Base-by-base conservation (phyloP, 257 asterid genomes). In the Primulina eburnea region DNA sequence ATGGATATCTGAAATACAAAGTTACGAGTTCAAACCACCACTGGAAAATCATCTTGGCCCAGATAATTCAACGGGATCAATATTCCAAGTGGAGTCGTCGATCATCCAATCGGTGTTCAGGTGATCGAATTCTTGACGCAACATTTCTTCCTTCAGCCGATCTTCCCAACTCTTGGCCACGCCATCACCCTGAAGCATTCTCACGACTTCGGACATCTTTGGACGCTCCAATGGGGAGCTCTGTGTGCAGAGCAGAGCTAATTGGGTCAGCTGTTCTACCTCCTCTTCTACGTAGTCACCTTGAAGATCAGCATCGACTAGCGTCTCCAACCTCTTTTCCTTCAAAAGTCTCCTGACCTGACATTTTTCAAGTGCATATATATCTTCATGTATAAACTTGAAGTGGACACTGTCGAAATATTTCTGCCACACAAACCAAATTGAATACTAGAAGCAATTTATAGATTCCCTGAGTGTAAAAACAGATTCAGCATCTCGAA, bases 131-230 rank as follows among this genome's bases (percentile, higher is more conserved):
- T 89, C 92, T 59, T 84, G 96, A 4, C 95, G 78, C 86, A 84
- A 83, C 85, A 89, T 79, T 74, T 91, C 97, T 61, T 87, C 95
- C 82, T 86, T 86, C 78, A 89, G 96, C 97, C 97, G 89, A 67
- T 91, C 97, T 58, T 91, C 97, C 97, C 97, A 91, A 75, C 92
- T 84, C 92, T 91, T 95, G 0, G 95, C 95, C 76, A 91, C 78
- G n/a, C 97, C 96, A 59, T 91, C 97, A 5, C 97, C 97, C 81
- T 91, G 90, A 6, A 88, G 91, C 96, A 92, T 92, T 70, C 96
- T 80, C 35, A 92, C 96, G 0, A 92, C 96, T 29, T 88, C 96
- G 0, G 97, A 90, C 98, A 92, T 92, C 73, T 90, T 92, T 50
- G 97, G 98, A 30, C 98, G 96, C 73, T 90, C 93, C 68, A 63